Evolutionary conservation across 768 basidiomycete species (phyloP), one percentile per base, ranked within the genome.

Genomic region (Rhodotorula toruloides): DNA sequence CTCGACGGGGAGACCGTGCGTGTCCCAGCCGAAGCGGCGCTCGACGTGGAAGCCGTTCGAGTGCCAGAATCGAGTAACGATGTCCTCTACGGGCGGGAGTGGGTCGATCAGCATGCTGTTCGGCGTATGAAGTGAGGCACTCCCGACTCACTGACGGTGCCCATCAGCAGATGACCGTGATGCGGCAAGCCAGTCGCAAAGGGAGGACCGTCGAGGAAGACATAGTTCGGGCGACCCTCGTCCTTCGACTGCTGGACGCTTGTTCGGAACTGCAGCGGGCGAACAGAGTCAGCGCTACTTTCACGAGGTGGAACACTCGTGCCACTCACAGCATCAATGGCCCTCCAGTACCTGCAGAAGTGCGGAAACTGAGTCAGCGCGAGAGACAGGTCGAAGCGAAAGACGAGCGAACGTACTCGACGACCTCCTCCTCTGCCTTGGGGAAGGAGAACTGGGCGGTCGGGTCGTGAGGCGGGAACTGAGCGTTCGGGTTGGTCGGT

Each of bases 21-120:
- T 97, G 79, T 98, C 94, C 94, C 94, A 98, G 59, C 94, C 94
- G 77, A 98, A 98, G 58, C 94, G 85, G 64, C 94, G 86, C 62
- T 87, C 84, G 73, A 98, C 94, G 76, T 97, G 88, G 78, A 85
- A 87, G 11, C 94, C 94, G 60, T 88, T 91, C 57, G 90, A 87
- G 77, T 91, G 88, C 3, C 93, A 93, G 79, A 96, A 91, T 59
- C 94, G 85, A 48, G 94, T 98, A 61, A 98, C 91, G 75, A 98
- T 93, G 77, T 98, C 94, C 94, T 98, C 75, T 36, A 27, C n/a
- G 27, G 4, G n/a, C 25, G 22, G 16, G 12, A 53, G 31, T 5
- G n/a, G n/a, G n/a, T n/a, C n/a, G 31, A 44, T 31, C 34, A 59
- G 50, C 40, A 54, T 39, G 19, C 32, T n/a, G 11, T 34, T 10